Evolutionary conservation across 306 rosid species (phyloP).

Genomic region (Mimosa bimucronata): DNA sequence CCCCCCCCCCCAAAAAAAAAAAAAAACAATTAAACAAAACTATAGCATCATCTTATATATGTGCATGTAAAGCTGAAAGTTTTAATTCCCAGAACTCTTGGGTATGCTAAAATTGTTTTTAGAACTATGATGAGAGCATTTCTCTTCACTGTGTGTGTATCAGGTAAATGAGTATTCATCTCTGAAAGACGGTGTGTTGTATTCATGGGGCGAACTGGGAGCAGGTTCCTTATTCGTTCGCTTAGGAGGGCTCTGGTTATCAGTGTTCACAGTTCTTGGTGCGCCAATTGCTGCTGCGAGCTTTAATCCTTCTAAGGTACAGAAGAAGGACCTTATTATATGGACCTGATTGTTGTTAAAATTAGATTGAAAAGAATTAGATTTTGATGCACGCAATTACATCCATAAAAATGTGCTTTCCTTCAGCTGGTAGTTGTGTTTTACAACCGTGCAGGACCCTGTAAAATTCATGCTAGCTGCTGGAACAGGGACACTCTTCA

Average conservation of each 20-base stretch:
- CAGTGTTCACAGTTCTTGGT: constrained; percentile 75
- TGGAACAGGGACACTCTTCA: constrained; percentile 96
- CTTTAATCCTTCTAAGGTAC: constrained; percentile 93
- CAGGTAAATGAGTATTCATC: constrained; percentile 98
- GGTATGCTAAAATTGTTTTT: neutral
- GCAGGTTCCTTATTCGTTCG: constrained; percentile 83
- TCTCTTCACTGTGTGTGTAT: constrained; percentile 25
- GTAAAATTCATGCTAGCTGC: constrained; percentile 86
- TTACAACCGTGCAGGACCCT: constrained; percentile 77
- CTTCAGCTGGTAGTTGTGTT: constrained; percentile 20
- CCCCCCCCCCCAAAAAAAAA: no score
- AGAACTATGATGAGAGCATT: constrained; percentile 16
- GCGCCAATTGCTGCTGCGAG: constrained; percentile 92
- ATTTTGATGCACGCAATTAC: constrained; percentile 23
- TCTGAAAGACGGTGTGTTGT: constrained; percentile 67
- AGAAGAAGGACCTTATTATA: constrained; percentile 25
- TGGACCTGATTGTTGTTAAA: neutral
- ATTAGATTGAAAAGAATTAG: constrained; percentile 20
- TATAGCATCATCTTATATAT: neutral
- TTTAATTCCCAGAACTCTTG: neutral
- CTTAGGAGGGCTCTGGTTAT: constrained; percentile 94
- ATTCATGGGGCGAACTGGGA: constrained; percentile 96
- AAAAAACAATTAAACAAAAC: no score
- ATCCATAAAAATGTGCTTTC: constrained; percentile 1
- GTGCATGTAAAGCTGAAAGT: neutral